Conservation (phyloP, 1,284 basidiomycete genomes). For the Boletus austroedulis region DNA sequence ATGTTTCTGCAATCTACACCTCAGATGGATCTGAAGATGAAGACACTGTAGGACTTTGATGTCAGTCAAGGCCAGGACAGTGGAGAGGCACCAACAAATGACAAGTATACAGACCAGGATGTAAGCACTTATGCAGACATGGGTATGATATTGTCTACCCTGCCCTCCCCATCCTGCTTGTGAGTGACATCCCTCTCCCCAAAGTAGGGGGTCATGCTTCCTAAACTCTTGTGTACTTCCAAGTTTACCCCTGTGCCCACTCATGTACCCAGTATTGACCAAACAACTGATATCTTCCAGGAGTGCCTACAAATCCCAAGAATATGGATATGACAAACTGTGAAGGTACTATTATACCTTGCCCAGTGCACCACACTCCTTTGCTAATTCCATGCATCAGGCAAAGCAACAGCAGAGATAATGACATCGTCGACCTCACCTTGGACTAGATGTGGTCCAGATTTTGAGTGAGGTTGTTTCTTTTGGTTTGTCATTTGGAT, state of each 20-base stretch:
- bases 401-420: conserved; percentile 4
- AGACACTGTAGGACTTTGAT: not conserved
- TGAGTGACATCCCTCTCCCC: not conserved
- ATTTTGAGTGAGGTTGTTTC: not conserved
- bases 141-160: conserved; percentile 29
- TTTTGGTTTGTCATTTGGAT: not conserved
- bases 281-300: not conserved
- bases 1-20: conserved; percentile 28
- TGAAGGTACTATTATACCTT: not conserved
- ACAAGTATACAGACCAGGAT: conserved; percentile 9
- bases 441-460: conserved; percentile 21
- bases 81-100: not conserved
- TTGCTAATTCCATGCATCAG: conserved; percentile 30
- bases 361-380: conserved; percentile 9
- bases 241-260: conserved; percentile 23
- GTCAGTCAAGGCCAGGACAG: not conserved
- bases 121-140: conserved; percentile 18
- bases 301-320: not conserved
- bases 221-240: conserved; percentile 8
- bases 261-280: not conserved
- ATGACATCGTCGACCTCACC: conserved; percentile 43
- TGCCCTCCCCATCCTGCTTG: conserved; percentile 16
- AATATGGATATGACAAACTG: not conserved
- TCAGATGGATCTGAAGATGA: conserved; percentile 34
- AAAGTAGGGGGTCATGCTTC: not conserved